A percentile compares a stretch with the other conserved stretches of the same genome.
phyloP scores from a whole-genome alignment of 1,139 yeast genomes.

The Diutina ranongensis region DNA sequence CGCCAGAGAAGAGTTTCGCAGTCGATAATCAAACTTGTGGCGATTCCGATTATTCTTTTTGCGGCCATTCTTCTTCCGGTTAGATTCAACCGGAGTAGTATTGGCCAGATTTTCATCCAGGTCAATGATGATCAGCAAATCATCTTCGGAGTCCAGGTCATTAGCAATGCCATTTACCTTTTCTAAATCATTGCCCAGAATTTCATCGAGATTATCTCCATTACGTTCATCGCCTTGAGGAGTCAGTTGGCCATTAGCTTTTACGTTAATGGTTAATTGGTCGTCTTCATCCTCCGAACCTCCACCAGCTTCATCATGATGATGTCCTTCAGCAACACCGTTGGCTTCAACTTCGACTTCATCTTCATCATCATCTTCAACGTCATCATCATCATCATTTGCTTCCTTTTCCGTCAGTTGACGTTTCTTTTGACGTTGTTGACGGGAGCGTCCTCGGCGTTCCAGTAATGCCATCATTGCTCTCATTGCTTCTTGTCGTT shows the following conservation, averaged over 20 bases:
- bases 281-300: no score
- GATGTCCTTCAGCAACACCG: no score
- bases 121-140: slow-evolving; percentile 5
- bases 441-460: background rate
- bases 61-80: background rate
- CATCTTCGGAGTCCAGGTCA: slow-evolving; percentile 1
- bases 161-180: background rate
- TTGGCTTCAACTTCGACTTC: background rate
- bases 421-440: background rate
- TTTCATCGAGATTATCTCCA: background rate
- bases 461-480: slow-evolving; percentile 3
- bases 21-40: background rate
- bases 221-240: background rate
- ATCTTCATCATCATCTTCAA: background rate
- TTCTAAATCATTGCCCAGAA: background rate
- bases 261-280: background rate
- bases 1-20: slow-evolving; percentile 4
- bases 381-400: background rate
- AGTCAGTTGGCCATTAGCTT: background rate
- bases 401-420: background rate
- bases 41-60: background rate
- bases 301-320: no score
- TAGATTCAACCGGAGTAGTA: background rate
- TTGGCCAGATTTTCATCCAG: slow-evolving; percentile 4
- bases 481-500: slow-evolving; percentile 2